Evolutionary conservation across 2,329 filamentous ascomycete genomes (phyloP).

Genomic region (Phoma sp.): DNA sequence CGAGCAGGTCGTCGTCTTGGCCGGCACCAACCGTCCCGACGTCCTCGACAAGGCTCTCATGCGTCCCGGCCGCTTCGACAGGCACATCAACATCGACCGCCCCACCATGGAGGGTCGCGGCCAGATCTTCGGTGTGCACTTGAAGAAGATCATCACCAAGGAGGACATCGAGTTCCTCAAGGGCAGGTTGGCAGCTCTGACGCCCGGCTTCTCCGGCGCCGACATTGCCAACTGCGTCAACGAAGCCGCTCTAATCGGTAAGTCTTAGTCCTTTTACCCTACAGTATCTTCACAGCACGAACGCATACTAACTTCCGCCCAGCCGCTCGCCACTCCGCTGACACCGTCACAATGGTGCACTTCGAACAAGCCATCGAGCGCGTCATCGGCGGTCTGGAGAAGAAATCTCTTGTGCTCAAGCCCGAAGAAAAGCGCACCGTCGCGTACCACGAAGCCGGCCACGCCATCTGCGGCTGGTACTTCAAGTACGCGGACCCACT

Average conservation of each 20-base stretch:
- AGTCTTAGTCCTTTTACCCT: constrained; percentile 41
- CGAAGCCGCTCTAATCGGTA: constrained; percentile 94
- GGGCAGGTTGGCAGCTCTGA: constrained; percentile 87
- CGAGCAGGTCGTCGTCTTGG: constrained; percentile 94
- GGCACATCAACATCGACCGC: constrained; percentile 92
- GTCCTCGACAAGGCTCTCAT: constrained; percentile 94
- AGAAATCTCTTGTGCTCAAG: constrained; percentile 92
- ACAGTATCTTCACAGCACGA: constrained; percentile 43
- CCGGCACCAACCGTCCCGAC: constrained; percentile 94
- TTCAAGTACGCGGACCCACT: constrained; percentile 95
- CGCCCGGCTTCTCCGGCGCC: constrained; percentile 94
- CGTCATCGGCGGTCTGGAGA: constrained; percentile 93
- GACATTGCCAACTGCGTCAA: constrained; percentile 99
- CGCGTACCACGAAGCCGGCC: constrained; percentile 96
- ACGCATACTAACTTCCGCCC: constrained; percentile 32
- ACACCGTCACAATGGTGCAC: constrained; percentile 83
- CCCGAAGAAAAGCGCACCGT: constrained; percentile 95
- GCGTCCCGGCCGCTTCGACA: constrained; percentile 94
- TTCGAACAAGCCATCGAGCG: constrained; percentile 98
- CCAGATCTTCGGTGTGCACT: constrained; percentile 94
- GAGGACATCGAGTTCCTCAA: constrained; percentile 88
- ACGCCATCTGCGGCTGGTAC: constrained; percentile 98
- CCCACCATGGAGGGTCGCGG: constrained; percentile 96
- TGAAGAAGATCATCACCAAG: constrained; percentile 91
- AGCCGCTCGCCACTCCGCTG: constrained; percentile 84